Percentiles rank a stretch among this genome's conserved stretches.
Evolutionary conservation across 169 alveolate genomes (phyloP).

Genomic region (Cyclospora cayetanensis): DNA sequence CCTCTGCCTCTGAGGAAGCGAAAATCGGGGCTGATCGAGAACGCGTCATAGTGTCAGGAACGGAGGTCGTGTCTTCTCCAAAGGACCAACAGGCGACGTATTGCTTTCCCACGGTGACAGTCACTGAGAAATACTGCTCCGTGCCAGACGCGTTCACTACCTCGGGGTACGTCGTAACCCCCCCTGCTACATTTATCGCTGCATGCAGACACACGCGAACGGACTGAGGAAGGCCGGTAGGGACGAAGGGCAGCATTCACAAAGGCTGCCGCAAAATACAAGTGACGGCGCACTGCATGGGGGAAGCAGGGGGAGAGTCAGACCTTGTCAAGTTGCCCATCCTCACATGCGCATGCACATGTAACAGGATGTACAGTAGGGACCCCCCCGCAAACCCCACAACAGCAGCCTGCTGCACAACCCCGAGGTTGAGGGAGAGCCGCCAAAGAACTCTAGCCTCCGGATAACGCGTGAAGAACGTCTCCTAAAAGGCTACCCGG

Average conservation of each 20-base stretch:
- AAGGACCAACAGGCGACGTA: slow-evolving; percentile 69
- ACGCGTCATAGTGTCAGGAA: slow-evolving; percentile 29
- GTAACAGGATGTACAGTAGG: too few relatives aligned
- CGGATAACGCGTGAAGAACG: too few relatives aligned
- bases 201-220: not conserved
- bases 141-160: slow-evolving; percentile 37
- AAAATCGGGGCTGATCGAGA: not conserved
- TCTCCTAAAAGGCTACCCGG: too few relatives aligned
- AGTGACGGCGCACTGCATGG: not conserved
- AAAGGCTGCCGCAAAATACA: not conserved
- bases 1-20: slow-evolving; percentile 11
- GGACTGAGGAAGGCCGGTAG: not conserved
- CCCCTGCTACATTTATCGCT: not conserved
- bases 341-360: too few relatives aligned
- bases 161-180: slow-evolving; percentile 32
- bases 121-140: slow-evolving; percentile 27
- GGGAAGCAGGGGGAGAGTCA: not conserved
- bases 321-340: not conserved
- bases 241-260: not conserved
- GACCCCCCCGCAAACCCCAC: too few relatives aligned
- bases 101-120: slow-evolving; percentile 49
- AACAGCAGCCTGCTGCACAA: too few relatives aligned
- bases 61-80: slow-evolving; percentile 33
- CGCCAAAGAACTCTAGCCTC: too few relatives aligned
- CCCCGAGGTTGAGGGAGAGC: too few relatives aligned